A percentile compares a stretch with the other conserved stretches of the same genome.
phyloP scores from a whole-genome alignment of 306 rosid genomes.

The Trifolium subterraneum region DNA sequence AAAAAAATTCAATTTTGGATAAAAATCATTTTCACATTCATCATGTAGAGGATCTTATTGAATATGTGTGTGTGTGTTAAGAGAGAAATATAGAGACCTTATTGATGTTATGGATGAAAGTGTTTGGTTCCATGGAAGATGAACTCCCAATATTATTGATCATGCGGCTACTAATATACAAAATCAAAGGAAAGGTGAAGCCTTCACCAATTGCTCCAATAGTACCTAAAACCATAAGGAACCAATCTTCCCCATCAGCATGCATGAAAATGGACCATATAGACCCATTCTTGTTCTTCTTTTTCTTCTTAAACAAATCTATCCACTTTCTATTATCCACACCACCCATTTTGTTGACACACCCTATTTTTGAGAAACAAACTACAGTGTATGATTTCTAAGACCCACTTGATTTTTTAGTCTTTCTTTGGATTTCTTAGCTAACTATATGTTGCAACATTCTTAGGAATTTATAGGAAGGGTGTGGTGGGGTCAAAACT shows the following conservation, averaged over 20 bases:
- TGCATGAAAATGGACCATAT: constrained; percentile 73
- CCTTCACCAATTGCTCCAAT: constrained; percentile 83
- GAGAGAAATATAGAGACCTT: constrained; percentile 37
- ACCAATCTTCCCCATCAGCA: constrained; percentile 67
- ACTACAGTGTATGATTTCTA: constrained; percentile 22
- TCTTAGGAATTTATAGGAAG: constrained; percentile 43
- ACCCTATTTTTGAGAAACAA: constrained; percentile 32
- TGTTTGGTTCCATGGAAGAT: background rate
- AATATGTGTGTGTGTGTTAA: no score
- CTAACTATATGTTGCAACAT: constrained; percentile 13
- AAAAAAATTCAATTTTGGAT: no score
- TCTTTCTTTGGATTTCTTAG: constrained; percentile 11
- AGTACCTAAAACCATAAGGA: constrained; percentile 66
- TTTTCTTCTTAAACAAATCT: background rate
- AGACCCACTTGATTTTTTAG: constrained; percentile 31
- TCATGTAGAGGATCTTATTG: no score
- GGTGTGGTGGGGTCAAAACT: constrained; percentile 24
- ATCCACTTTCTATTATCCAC: background rate
- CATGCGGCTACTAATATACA: constrained; percentile 40
- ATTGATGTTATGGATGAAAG: constrained; percentile 37
- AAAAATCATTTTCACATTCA: no score
- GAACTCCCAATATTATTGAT: constrained; percentile 50
- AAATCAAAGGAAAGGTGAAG: constrained; percentile 56
- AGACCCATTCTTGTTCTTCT: constrained; percentile 50
- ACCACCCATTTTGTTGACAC: constrained; percentile 37